phyloP scores from a whole-genome alignment of 768 basidiomycete genomes.

The Phaeotremella skinneri region DNA sequence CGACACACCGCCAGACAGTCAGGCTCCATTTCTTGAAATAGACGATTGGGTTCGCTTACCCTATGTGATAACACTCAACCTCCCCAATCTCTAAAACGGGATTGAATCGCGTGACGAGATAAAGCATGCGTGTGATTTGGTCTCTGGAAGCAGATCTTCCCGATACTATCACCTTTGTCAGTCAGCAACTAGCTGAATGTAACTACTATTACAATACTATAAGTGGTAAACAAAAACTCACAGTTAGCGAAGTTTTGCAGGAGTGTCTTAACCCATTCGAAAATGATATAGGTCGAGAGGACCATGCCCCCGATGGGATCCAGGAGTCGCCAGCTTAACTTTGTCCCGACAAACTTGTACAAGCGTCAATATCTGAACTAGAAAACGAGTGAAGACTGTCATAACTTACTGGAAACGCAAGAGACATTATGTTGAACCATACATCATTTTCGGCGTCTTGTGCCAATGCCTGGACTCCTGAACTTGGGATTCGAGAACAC shows the following conservation, averaged over 20 bases:
- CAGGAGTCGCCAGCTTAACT: slow-evolving; percentile 45
- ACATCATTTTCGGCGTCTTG: slow-evolving; percentile 56
- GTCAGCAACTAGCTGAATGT: neutral
- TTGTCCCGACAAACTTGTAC: slow-evolving; percentile 43
- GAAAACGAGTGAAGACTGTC: neutral
- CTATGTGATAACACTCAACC: slow-evolving; percentile 53
- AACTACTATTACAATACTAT: slow-evolving; percentile 2
- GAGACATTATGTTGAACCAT: slow-evolving; percentile 54
- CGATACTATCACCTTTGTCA: slow-evolving; percentile 29
- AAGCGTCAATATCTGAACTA: neutral
- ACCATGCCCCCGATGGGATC: slow-evolving; percentile 54
- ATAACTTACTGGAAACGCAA: slow-evolving; percentile 51
- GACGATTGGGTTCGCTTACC: slow-evolving; percentile 44
- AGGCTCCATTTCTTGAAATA: slow-evolving; percentile 20
- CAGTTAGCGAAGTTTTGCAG: slow-evolving; percentile 52
- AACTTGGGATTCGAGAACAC: slow-evolving; percentile 49
- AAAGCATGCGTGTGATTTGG: slow-evolving; percentile 49
- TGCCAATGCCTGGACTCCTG: slow-evolving; percentile 52
- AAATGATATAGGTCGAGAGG: slow-evolving; percentile 51
- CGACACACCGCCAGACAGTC: slow-evolving; percentile 22
- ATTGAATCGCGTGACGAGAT: slow-evolving; percentile 53
- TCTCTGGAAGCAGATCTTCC: slow-evolving; percentile 40
- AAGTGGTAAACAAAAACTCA: too few species aligned
- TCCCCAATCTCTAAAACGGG: slow-evolving; percentile 51
- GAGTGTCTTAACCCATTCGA: slow-evolving; percentile 52